These are phyloP conservation scores for Nemania sp. DNA, from an alignment of 2,329 filamentous ascomycete genomes.

Conservation along the genomic window DNA sequence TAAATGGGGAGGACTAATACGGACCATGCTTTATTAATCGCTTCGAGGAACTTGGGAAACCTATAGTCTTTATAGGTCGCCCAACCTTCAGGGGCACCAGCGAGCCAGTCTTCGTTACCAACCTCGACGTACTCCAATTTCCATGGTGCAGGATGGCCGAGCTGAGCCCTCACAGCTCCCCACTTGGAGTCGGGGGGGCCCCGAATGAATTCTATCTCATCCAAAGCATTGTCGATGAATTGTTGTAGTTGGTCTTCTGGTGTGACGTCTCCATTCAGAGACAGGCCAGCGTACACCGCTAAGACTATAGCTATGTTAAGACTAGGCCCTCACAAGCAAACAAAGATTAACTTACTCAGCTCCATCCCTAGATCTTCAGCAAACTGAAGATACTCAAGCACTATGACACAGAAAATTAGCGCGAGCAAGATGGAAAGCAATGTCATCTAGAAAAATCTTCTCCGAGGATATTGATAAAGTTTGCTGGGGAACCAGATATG, in stretches of 20 bases:
- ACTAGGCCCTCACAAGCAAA: neutral
- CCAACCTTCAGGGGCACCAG: constrained; percentile 60
- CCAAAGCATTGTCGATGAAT: constrained; percentile 69
- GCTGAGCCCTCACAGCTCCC: constrained; percentile 67
- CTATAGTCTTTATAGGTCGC: constrained; percentile 66
- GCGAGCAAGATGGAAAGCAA: neutral
- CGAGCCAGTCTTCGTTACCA: constrained; percentile 76
- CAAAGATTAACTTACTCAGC: constrained; percentile 53
- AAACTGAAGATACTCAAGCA: constrained; percentile 72
- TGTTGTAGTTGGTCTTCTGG: constrained; percentile 64
- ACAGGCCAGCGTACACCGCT: constrained; percentile 68
- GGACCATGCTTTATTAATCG: constrained; percentile 62
- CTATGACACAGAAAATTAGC: constrained; percentile 6
- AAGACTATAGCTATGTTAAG: constrained; percentile 56
- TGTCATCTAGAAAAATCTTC: neutral
- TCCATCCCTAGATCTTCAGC: constrained; percentile 70
- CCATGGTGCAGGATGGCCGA: constrained; percentile 73
- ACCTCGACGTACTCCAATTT: constrained; percentile 71
- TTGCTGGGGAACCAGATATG: too few relatives aligned
- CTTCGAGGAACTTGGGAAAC: constrained; percentile 69
- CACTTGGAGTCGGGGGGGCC: constrained; percentile 66
- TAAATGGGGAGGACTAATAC: neutral
- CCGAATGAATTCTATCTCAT: constrained; percentile 73
- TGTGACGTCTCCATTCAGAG: constrained; percentile 65
- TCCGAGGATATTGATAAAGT: neutral